Evolutionary conservation across 1,139 yeast genomes (phyloP).

Genomic region (Petasospora fabianii): DNA sequence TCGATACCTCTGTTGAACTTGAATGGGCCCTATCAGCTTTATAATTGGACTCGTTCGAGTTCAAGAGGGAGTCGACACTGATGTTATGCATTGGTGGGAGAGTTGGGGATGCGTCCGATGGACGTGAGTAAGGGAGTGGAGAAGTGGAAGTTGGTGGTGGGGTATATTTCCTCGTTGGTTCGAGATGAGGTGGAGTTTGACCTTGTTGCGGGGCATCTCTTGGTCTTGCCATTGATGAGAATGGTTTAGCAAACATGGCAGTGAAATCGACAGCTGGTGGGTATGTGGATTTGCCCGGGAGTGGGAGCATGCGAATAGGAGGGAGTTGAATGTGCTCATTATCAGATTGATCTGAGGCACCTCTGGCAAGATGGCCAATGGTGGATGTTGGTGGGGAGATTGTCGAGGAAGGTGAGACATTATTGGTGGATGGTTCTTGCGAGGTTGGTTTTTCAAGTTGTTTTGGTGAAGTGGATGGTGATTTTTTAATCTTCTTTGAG

Average conservation of each 20-base stretch:
- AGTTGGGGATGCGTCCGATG: constrained; percentile 2
- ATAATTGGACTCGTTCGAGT: constrained; percentile 8
- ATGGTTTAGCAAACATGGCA: constrained; percentile 22
- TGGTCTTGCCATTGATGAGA: constrained; percentile 2
- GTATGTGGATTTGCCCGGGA: constrained; percentile 9
- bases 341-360: no score
- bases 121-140: neutral
- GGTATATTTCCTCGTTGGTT: no score
- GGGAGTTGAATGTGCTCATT: constrained; percentile 18
- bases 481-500: constrained; percentile 2
- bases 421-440: neutral
- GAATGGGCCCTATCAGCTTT: no score
- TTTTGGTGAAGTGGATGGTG: neutral
- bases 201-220: neutral
- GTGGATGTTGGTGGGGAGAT: neutral
- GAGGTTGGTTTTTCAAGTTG: neutral
- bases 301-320: constrained; percentile 24
- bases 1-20: no score
- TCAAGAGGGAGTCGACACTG: constrained; percentile 26
- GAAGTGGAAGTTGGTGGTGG: no score
- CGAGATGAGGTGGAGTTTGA: constrained; percentile 4
- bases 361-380: no score
- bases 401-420: constrained; percentile 1
- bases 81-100: constrained; percentile 17
- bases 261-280: constrained; percentile 31